Base-by-base conservation (phyloP, 1,139 yeast species). In the Zhuliangozyma blackwelliae region DNA sequence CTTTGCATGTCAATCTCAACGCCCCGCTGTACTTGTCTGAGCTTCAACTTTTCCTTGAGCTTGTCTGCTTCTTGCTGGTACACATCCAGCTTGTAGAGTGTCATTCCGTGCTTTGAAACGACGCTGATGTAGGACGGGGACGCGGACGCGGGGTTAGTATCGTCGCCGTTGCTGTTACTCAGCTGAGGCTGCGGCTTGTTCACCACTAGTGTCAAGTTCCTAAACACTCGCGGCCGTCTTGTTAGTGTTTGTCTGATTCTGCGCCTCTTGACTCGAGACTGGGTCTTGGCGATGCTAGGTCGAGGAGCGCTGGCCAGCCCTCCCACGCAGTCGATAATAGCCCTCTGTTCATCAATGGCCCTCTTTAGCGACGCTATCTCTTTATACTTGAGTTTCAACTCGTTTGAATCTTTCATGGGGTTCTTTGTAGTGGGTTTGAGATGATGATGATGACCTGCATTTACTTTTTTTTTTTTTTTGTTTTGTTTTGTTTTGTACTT, bases 301-400 rank as follows among this genome's bases (percentile, higher is more conserved):
- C 4, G 16, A 16, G 16, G 16, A 16, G 16, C 16, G 4, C 3
- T 16, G 16, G 16, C 16, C 16, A 16, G 16, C 3, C 16, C 16
- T 3, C 16, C 16, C 16, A 16, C 4, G 16, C 16, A 4, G 16
- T 16, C 16, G 16, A 16, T 38, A 19, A 40, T 22, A 5, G 35
- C 35, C 25, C 42, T 43, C 34, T 48, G 48, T 34, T 51, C 57
- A 25, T 52, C 53, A 25, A 63, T 58, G 10, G 63, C 52, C 40
- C 52, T 55, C 44, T 62, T 61, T 33, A 63, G 46, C 6, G 54
- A 54, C 4, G 68, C 65, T 10, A 63, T 59, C 41, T 63, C 68
- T 2, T 65, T 62, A 39, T 59, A 60, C 41, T 58, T 58, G 11
- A 52, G 54, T 40, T 51, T 58, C 13, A 61, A 38, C 11, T 50